Evolutionary conservation across 2,329 filamentous ascomycete genomes (phyloP).

Genomic region (Dactylellina haptotyla): DNA sequence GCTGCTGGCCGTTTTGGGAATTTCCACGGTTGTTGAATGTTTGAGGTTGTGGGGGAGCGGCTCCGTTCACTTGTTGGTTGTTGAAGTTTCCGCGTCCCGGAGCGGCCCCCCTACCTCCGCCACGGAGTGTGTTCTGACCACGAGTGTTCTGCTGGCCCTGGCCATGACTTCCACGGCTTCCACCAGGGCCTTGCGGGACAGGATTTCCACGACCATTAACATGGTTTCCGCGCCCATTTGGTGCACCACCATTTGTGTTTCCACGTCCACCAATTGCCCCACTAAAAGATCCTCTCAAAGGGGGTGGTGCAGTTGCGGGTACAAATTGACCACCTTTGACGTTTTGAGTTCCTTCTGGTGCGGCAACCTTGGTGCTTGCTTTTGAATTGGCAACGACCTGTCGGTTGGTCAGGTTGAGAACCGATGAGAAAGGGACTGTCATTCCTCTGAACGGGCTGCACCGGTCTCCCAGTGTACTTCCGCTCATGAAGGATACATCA

Average conservation of each 20-base stretch:
- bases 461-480: constrained; percentile 87
- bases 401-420: constrained; percentile 84
- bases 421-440: constrained; percentile 85
- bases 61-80: constrained; percentile 3
- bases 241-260: constrained; percentile 24
- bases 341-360: constrained; percentile 64
- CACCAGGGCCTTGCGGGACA: constrained; percentile 25
- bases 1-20: constrained; percentile 29
- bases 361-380: constrained; percentile 68
- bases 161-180: constrained; percentile 3
- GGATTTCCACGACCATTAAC: constrained; percentile 19
- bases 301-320: constrained; percentile 68
- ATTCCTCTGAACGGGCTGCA: constrained; percentile 94
- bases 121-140: constrained; percentile 55
- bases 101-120: constrained; percentile 62
- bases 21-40: constrained; percentile 25
- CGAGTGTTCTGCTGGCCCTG: not conserved
- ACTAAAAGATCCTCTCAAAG: constrained; percentile 70
- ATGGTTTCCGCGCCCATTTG: constrained; percentile 16
- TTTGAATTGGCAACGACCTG: constrained; percentile 78
- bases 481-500: constrained; percentile 95
- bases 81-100: constrained; percentile 60
- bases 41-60: constrained; percentile 33
- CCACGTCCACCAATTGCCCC: constrained; percentile 66
- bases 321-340: constrained; percentile 70